Percentiles rank a stretch among this genome's conserved stretches.
These are phyloP conservation scores for Apiospora marii DNA, from an alignment of 2,329 filamentous ascomycete genomes.

Conservation along the genomic window DNA sequence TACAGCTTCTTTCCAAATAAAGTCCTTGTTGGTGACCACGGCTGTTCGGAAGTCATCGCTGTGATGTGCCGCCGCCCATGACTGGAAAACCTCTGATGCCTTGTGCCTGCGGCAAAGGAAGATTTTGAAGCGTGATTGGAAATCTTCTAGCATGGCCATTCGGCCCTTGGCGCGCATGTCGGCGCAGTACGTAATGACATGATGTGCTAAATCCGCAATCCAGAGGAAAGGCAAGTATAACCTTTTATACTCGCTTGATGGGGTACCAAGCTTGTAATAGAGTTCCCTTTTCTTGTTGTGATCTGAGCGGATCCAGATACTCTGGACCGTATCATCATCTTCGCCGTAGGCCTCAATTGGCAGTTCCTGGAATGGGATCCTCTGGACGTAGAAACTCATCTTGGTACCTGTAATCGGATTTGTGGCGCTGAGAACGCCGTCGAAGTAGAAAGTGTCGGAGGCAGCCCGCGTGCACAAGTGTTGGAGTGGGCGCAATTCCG, in stretches of 20 bases:
- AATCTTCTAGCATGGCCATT: conserved; percentile 61
- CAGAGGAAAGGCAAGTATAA: conserved; percentile 73
- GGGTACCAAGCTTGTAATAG: conserved; percentile 69
- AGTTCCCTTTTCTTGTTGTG: conserved; percentile 52
- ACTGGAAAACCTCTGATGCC: conserved; percentile 49
- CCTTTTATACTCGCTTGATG: conserved; percentile 66
- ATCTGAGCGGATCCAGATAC: conserved; percentile 70
- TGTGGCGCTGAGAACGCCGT: conserved; percentile 62
- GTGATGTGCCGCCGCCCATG: conserved; percentile 62
- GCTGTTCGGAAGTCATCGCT: conserved; percentile 68
- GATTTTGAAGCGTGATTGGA: conserved; percentile 61
- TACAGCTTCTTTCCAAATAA: conserved; percentile 70
- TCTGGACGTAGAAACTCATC: conserved; percentile 58
- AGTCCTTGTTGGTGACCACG: conserved; percentile 66
- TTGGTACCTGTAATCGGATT: neutral
- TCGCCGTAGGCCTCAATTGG: conserved; percentile 73
- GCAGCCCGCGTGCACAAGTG: conserved; percentile 52
- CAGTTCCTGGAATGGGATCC: conserved; percentile 62
- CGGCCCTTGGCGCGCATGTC: conserved; percentile 39
- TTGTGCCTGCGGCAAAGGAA: conserved; percentile 63
- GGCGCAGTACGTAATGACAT: conserved; percentile 72
- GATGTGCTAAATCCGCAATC: conserved; percentile 75
- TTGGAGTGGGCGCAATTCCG: conserved; percentile 64
- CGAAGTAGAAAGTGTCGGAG: conserved; percentile 57
- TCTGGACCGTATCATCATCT: conserved; percentile 52